These are phyloP conservation scores for Stephania yunnanensis DNA, from an alignment of 164 flowering plant species.

Conservation along the genomic window DNA sequence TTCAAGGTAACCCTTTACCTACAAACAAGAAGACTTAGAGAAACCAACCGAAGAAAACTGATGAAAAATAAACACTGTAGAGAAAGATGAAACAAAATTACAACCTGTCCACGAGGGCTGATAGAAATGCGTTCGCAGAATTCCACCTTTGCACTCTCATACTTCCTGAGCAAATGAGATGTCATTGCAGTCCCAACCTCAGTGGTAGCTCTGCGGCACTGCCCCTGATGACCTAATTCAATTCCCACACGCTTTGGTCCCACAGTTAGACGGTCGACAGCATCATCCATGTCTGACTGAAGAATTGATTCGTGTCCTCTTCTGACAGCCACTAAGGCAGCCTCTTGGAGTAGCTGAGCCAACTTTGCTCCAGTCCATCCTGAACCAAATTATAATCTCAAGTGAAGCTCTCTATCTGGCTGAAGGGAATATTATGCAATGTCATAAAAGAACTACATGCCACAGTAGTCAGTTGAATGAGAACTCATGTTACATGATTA, in stretches of 20 bases:
- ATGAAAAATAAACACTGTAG: not conserved
- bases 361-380: constrained; percentile 96
- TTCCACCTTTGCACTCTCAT: constrained; percentile 78
- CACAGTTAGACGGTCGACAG: constrained; percentile 89
- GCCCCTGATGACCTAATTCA: constrained; percentile 83
- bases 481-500: not conserved
- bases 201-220: constrained; percentile 84
- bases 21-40: not conserved
- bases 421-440: not conserved
- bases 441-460: not conserved
- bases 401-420: not conserved
- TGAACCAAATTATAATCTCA: constrained; percentile 21
- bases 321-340: constrained; percentile 93
- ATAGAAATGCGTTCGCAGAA: constrained; percentile 81
- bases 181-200: constrained; percentile 86
- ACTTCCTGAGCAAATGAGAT: constrained; percentile 72
- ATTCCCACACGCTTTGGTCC: constrained; percentile 85
- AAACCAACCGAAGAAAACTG: not conserved
- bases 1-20: not conserved
- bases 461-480: not conserved
- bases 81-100: constrained; percentile 11
- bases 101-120: constrained; percentile 85
- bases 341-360: constrained; percentile 94
- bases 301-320: constrained; percentile 67
- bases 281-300: constrained; percentile 82